A percentile compares a stretch with the other conserved stretches of the same genome.
These are phyloP conservation scores for Stenogyne calaminthoides DNA, from an alignment of 305 asterid genomes.

Conservation along the genomic window DNA sequence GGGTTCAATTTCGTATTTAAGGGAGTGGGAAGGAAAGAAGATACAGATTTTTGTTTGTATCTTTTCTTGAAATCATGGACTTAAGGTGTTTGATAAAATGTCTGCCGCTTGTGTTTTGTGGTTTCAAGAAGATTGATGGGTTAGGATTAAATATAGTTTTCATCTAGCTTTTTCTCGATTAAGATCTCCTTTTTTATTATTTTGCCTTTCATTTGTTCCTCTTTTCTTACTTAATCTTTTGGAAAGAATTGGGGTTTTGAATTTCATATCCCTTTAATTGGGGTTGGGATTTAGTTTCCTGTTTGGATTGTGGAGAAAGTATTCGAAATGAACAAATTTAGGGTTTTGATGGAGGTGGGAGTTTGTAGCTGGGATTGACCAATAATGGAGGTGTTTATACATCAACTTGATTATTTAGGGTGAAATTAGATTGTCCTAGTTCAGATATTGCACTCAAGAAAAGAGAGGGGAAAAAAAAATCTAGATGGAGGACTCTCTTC, in stretches of 20 bases:
- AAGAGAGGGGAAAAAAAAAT: conserved; percentile 15
- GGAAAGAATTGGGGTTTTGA: conserved; percentile 21
- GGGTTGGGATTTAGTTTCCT: conserved; percentile 30
- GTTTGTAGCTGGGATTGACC: conserved; percentile 54
- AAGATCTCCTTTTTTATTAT: conserved; percentile 23
- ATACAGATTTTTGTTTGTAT: conserved; percentile 29
- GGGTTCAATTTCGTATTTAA: not conserved
- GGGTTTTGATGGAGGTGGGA: conserved; percentile 57
- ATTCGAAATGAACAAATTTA: conserved; percentile 40
- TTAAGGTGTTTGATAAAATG: conserved; percentile 45
- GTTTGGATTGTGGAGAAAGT: conserved; percentile 27
- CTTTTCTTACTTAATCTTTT: conserved; percentile 17
- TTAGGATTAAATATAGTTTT: conserved; percentile 44
- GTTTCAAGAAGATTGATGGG: conserved; percentile 45
- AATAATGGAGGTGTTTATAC: conserved; percentile 31
- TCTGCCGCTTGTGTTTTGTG: conserved; percentile 41
- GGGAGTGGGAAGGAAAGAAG: not conserved
- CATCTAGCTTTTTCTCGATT: conserved; percentile 38
- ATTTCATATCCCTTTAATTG: conserved; percentile 6
- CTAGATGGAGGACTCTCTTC: conserved; percentile 69
- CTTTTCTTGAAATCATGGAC: conserved; percentile 31
- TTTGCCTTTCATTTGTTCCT: conserved; percentile 9
- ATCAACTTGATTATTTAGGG: conserved; percentile 36
- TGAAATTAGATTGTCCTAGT: conserved; percentile 27
- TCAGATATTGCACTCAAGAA: conserved; percentile 17